Conservation (phyloP, 148 eudicot genomes). For the Silene latifolia region DNA sequence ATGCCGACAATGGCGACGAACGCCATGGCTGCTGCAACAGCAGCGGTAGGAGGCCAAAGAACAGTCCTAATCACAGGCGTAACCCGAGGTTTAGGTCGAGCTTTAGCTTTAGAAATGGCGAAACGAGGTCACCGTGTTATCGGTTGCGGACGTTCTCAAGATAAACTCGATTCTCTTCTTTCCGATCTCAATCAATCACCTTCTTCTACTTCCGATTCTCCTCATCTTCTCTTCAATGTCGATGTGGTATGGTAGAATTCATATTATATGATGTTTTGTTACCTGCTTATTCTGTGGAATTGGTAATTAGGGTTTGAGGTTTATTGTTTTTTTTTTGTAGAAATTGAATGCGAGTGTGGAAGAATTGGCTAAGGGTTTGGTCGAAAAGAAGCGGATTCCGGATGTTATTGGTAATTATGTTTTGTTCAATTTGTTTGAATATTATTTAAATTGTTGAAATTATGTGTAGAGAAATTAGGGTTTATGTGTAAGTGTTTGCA, state of each 20-base stretch:
- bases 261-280: not conserved
- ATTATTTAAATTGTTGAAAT: too few relatives aligned
- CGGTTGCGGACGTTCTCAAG: slow-evolving; percentile 83
- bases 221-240: slow-evolving; percentile 57
- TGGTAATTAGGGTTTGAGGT: not conserved
- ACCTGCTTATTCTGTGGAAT: not conserved
- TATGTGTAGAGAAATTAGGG: too few relatives aligned
- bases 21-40: slow-evolving; percentile 31
- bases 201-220: slow-evolving; percentile 24
- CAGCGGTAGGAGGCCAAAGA: slow-evolving; percentile 29
- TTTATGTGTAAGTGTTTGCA: too few relatives aligned
- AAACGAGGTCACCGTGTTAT: slow-evolving; percentile 72
- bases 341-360: slow-evolving; percentile 64
- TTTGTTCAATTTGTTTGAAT: not conserved
- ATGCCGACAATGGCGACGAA: slow-evolving; percentile 27
- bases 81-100: slow-evolving; percentile 57
- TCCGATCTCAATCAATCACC: slow-evolving; percentile 39
- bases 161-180: slow-evolving; percentile 55
- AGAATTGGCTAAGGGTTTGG: slow-evolving; percentile 61
- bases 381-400: slow-evolving; percentile 77
- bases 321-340: slow-evolving; percentile 32
- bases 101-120: slow-evolving; percentile 65
- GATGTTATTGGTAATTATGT: slow-evolving; percentile 66
- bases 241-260: slow-evolving; percentile 55
- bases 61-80: slow-evolving; percentile 77